A percentile compares a stretch with the other conserved stretches of the same genome.
Evolutionary conservation across 73 alveolate species (phyloP).

Genomic region (Effrenium voratum): DNA sequence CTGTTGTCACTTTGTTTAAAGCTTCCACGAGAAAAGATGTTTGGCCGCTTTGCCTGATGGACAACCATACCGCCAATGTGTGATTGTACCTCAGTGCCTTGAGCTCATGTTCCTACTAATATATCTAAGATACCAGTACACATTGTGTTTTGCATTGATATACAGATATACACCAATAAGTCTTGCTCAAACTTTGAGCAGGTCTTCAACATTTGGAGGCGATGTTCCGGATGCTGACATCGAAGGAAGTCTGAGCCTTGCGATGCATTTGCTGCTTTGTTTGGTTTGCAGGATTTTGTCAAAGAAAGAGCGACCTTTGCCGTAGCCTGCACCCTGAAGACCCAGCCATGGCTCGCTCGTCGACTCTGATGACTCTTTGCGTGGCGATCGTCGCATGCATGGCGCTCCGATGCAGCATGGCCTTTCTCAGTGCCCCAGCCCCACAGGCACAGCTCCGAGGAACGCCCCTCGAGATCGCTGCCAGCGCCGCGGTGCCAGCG

Average conservation of each 20-base stretch:
- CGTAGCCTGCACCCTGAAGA: neutral
- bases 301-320: neutral
- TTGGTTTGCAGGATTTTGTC: neutral
- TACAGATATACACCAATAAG: too few species aligned
- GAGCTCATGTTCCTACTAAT: too few species aligned
- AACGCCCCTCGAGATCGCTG: constrained; percentile 5
- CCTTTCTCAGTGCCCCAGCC: constrained; percentile 5
- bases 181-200: too few species aligned
- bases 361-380: constrained; percentile 2
- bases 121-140: too few species aligned
- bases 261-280: neutral
- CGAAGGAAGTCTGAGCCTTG: too few species aligned
- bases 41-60: too few species aligned
- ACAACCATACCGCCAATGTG: too few species aligned
- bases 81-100: too few species aligned
- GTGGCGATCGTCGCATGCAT: neutral
- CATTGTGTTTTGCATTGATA: too few species aligned
- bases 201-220: neutral
- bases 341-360: neutral
- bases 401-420: neutral
- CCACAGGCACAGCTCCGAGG: constrained; percentile 9
- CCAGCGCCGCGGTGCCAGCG: constrained; percentile 39
- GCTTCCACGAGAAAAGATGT: too few species aligned
- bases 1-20: too few species aligned
- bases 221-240: too few species aligned